phyloP scores from a whole-genome alignment of 805 yeast species.

The Teunomyces gatunensis region DNA sequence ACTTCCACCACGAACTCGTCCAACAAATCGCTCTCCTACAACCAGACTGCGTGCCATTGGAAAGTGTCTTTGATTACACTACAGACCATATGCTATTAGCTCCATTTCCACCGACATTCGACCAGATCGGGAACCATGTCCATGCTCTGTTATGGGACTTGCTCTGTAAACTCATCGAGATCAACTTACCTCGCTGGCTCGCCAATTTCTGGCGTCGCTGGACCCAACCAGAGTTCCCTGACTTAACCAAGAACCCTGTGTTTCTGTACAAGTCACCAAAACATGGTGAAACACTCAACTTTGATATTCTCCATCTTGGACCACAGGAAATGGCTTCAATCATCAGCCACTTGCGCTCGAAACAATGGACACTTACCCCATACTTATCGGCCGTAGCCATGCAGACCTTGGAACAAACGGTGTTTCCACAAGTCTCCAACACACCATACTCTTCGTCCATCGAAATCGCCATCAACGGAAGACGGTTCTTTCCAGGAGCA shows the following conservation, averaged over 20 bases:
- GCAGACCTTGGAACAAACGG: slow-evolving; percentile 15
- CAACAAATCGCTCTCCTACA: slow-evolving; percentile 10
- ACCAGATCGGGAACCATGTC: neutral
- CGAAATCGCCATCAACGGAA: slow-evolving; percentile 12
- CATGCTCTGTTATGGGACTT: slow-evolving; percentile 1
- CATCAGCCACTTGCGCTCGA: slow-evolving; percentile 11
- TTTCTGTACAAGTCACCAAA: neutral
- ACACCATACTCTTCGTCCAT: slow-evolving; percentile 2
- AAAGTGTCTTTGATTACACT: neutral
- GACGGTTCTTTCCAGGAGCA: slow-evolving; percentile 10
- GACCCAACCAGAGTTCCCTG: neutral
- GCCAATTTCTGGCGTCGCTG: neutral
- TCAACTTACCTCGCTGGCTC: neutral
- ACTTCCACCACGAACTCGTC: slow-evolving; percentile 25
- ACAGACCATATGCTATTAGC: neutral
- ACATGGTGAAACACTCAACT: neutral
- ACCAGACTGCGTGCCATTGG: neutral
- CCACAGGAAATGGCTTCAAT: slow-evolving; percentile 11
- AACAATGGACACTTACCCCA: slow-evolving; percentile 20
- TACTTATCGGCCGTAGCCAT: slow-evolving; percentile 14
- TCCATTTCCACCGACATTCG: neutral
- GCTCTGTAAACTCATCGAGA: neutral
- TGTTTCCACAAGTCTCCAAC: slow-evolving; percentile 9
- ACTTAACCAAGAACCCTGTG: neutral
- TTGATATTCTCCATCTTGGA: neutral